phyloP scores from a whole-genome alignment of 2,329 filamentous ascomycete species.

The Fusarium sp. region DNA sequence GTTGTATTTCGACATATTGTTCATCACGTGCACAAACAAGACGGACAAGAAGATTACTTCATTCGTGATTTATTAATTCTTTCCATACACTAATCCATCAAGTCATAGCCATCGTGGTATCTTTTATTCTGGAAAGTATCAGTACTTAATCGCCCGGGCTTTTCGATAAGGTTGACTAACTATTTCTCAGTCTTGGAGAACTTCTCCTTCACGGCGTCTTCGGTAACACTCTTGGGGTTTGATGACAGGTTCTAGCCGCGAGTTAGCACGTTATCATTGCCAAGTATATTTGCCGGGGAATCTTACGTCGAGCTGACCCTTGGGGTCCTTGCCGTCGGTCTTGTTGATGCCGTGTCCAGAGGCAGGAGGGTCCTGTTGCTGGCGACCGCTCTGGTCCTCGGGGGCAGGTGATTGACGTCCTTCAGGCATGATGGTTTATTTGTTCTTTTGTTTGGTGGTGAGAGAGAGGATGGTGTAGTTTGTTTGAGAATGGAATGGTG shows the following conservation, averaged over 20 bases:
- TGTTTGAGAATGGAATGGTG: slow-evolving; percentile 9
- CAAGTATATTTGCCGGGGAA: rapidly evolving
- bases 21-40: no score
- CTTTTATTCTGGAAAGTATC: background rate
- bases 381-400: slow-evolving; percentile 73
- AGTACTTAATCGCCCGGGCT: background rate
- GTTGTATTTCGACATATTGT: background rate
- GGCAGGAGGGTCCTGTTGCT: slow-evolving; percentile 70
- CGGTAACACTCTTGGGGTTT: slow-evolving; percentile 75
- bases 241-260: slow-evolving; percentile 63
- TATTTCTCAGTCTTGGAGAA: slow-evolving; percentile 63
- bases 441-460: slow-evolving; percentile 6
- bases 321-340: slow-evolving; percentile 59
- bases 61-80: slow-evolving; percentile 29
- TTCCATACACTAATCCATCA: slow-evolving; percentile 20
- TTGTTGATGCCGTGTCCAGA: slow-evolving; percentile 70
- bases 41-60: background rate
- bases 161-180: background rate
- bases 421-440: slow-evolving; percentile 69
- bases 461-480: background rate
- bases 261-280: slow-evolving; percentile 4
- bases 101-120: slow-evolving; percentile 13
- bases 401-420: slow-evolving; percentile 85
- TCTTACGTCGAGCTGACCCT: slow-evolving; percentile 65
- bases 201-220: slow-evolving; percentile 71